These are phyloP conservation scores for Triadica sebifera DNA, from an alignment of 345 rosid species.

Conservation along the genomic window DNA sequence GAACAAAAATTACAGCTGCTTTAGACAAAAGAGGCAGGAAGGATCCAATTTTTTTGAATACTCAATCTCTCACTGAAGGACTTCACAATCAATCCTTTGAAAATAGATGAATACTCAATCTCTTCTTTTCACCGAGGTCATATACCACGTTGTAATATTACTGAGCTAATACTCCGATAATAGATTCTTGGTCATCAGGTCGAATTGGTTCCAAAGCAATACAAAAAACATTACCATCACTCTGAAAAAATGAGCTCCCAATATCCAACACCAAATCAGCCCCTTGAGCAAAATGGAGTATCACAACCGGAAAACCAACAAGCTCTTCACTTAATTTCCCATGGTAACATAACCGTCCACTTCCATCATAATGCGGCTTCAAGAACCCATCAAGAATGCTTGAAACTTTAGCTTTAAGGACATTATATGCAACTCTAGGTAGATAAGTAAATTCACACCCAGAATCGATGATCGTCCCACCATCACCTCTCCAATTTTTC, in stretches of 20 bases:
- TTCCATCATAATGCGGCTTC: background rate
- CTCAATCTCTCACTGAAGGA: background rate
- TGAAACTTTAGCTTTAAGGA: constrained; percentile 22
- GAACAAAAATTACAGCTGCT: too few species aligned
- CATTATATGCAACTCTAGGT: constrained; percentile 6
- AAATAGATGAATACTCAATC: too few species aligned
- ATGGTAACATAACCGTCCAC: constrained; percentile 30
- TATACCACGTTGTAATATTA: constrained; percentile 4
- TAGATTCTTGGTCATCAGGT: background rate
- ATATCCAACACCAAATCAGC: constrained; percentile 20
- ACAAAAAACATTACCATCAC: background rate
- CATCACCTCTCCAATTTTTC: background rate
- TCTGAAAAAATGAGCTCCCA: background rate
- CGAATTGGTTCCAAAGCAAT: background rate
- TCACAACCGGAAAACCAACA: constrained; percentile 10
- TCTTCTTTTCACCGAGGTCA: background rate
- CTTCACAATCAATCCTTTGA: constrained; percentile 8
- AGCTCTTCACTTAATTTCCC: constrained; percentile 28
- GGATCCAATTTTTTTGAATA: background rate
- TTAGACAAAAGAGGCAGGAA: too few species aligned
- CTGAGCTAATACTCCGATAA: constrained; percentile 8
- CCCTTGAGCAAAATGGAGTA: constrained; percentile 18
- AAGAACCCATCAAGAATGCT: constrained; percentile 19
- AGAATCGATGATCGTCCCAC: constrained; percentile 34
- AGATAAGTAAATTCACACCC: constrained; percentile 31